A percentile compares a stretch with the other conserved stretches of the same genome.
These are phyloP conservation scores for Globisporangium echinulatum DNA, from an alignment of 352 stramenopile species.

Conservation along the genomic window DNA sequence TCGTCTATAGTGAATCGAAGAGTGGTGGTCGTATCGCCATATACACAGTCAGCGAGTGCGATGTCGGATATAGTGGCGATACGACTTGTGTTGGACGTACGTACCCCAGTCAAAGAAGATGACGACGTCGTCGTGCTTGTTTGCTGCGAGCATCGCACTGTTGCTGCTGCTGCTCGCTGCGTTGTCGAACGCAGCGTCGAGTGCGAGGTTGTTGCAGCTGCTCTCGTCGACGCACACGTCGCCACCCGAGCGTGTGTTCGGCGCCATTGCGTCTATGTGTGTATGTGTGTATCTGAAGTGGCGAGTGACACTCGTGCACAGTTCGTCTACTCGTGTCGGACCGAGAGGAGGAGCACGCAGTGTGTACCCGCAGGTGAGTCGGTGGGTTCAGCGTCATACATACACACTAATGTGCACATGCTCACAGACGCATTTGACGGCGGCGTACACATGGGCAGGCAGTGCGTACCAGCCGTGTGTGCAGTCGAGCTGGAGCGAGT, in stretches of 20 bases:
- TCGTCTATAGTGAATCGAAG: conserved; percentile 36
- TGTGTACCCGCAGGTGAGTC: too few species aligned
- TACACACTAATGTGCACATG: too few species aligned
- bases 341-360: too few species aligned
- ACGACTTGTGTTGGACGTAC: conserved; percentile 1
- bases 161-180: conserved; percentile 10
- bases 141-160: conserved; percentile 15
- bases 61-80: too few species aligned
- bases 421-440: too few species aligned
- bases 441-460: too few species aligned
- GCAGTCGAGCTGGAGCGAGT: too few species aligned
- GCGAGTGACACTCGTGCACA: neutral
- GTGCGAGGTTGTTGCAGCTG: conserved; percentile 31
- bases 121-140: conserved; percentile 50
- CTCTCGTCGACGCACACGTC: conserved; percentile 63
- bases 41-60: too few species aligned
- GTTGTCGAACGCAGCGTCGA: conserved; percentile 50
- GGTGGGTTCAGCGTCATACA: too few species aligned
- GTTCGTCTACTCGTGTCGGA: neutral
- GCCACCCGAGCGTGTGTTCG: conserved; percentile 41
- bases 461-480: too few species aligned
- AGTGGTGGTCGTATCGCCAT: too few species aligned
- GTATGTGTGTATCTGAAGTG: neutral
- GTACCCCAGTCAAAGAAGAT: conserved; percentile 87
- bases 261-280: conserved; percentile 29